Percentiles rank a stretch among this genome's conserved stretches.
Conservation (phyloP, 495 filamentous ascomycete species). For the Evansstolkia leycettana region DNA sequence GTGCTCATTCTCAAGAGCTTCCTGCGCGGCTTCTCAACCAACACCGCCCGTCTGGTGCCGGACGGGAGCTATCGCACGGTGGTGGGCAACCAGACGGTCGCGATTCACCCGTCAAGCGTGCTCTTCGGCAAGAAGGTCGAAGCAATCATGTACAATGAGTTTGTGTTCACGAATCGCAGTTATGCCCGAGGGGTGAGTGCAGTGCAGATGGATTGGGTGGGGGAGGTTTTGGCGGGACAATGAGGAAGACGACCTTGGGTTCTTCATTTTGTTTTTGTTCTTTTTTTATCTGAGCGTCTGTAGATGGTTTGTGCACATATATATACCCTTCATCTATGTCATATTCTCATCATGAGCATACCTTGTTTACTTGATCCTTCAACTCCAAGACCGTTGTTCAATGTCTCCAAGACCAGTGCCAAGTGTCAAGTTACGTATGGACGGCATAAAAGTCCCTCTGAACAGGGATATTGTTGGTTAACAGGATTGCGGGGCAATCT, state of each 20-base stretch:
- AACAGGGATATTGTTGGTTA: no score
- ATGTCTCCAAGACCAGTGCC: no score
- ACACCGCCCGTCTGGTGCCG: slow-evolving; percentile 70
- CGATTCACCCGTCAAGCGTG: slow-evolving; percentile 80
- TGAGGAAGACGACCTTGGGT: no score
- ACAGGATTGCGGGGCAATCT: no score
- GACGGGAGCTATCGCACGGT: slow-evolving; percentile 81
- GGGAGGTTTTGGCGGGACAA: slow-evolving; percentile 45
- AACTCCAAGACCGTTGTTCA: no score
- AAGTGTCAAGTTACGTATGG: no score
- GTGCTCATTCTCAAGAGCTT: slow-evolving; percentile 64
- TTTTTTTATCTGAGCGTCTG: no score
- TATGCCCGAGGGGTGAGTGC: slow-evolving; percentile 84
- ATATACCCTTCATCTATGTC: no score
- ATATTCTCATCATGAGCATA: no score
- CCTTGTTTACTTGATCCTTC: no score
- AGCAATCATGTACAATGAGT: slow-evolving; percentile 92
- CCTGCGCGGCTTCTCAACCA: slow-evolving; percentile 64
- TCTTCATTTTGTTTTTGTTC: neutral
- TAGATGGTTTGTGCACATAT: no score
- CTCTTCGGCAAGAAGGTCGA: slow-evolving; percentile 80
- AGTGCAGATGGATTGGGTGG: slow-evolving; percentile 80
- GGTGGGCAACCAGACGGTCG: slow-evolving; percentile 70
- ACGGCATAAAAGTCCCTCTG: no score
- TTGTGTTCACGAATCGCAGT: slow-evolving; percentile 85